Percentiles rank a stretch among this genome's conserved stretches.
phyloP scores from a whole-genome alignment of 495 filamentous ascomycete species.

The Beverwykella pulmonaria region DNA sequence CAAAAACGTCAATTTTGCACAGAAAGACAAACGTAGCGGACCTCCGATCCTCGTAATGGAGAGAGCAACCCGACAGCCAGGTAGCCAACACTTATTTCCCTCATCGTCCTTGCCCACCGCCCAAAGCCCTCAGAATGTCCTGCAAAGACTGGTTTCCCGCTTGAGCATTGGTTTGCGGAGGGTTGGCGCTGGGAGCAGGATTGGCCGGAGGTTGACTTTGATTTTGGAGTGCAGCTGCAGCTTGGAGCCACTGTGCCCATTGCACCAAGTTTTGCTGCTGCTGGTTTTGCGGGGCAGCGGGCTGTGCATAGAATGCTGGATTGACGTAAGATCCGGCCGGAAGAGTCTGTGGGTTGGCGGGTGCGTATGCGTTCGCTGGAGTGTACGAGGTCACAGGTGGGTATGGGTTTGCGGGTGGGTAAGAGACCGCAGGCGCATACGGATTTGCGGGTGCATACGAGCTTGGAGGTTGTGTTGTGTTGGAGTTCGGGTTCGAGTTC shows the following conservation, averaged over 20 bases:
- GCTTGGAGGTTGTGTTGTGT: background rate
- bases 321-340: conserved; percentile 25
- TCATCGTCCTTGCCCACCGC: background rate
- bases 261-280: conserved; percentile 16
- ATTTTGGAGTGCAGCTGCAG: conserved; percentile 15
- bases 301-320: background rate
- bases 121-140: conserved; percentile 20
- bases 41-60: background rate
- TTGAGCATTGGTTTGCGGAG: background rate
- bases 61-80: background rate
- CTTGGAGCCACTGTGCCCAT: conserved; percentile 25
- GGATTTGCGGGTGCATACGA: background rate
- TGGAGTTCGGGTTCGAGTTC: background rate
- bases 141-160: conserved; percentile 1
- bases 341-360: background rate
- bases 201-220: conserved; percentile 10
- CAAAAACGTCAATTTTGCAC: background rate
- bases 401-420: background rate
- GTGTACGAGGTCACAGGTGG: background rate
- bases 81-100: background rate
- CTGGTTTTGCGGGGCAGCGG: background rate
- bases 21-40: background rate
- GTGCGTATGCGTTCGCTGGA: background rate
- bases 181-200: background rate
- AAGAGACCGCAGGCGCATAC: background rate